Evolutionary conservation across 805 yeast species (phyloP).

Genomic region (Huiozyma naganishii): DNA sequence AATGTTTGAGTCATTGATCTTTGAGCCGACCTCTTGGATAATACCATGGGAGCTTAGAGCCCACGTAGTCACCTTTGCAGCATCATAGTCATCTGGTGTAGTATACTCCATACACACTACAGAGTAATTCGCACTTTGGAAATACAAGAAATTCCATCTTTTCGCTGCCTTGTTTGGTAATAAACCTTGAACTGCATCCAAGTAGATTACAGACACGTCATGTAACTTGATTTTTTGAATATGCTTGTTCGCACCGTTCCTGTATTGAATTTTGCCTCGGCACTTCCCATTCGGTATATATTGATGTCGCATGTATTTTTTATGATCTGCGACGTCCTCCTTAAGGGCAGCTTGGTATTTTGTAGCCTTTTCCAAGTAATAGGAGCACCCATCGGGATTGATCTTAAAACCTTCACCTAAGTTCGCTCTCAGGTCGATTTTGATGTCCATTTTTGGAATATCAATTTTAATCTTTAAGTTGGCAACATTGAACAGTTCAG

Average conservation of each 20-base stretch:
- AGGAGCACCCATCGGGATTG: slow-evolving; percentile 65
- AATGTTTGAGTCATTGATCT: slow-evolving; percentile 44
- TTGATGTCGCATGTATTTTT: slow-evolving; percentile 49
- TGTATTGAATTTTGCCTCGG: slow-evolving; percentile 41
- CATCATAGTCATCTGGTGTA: slow-evolving; percentile 66
- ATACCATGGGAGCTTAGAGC: slow-evolving; percentile 42
- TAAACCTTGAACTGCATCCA: slow-evolving; percentile 86
- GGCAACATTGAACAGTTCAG: slow-evolving; percentile 3
- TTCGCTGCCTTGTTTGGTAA: slow-evolving; percentile 89
- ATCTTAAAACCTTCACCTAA: slow-evolving; percentile 52
- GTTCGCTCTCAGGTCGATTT: slow-evolving; percentile 12
- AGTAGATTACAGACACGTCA: slow-evolving; percentile 44
- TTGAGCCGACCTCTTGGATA: slow-evolving; percentile 37
- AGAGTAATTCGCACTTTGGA: slow-evolving; percentile 54
- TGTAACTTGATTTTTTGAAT: slow-evolving; percentile 21
- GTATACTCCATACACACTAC: slow-evolving; percentile 78
- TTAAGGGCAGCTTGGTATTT: slow-evolving; percentile 7
- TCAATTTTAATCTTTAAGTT: slow-evolving; percentile 10
- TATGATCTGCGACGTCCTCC: slow-evolving; percentile 32
- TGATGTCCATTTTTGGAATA: slow-evolving; percentile 8
- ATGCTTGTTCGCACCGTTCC: slow-evolving; percentile 3
- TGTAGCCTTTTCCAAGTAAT: slow-evolving; percentile 45
- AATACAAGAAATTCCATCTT: slow-evolving; percentile 75
- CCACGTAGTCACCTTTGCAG: slow-evolving; percentile 19
- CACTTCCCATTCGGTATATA: slow-evolving; percentile 73